These are phyloP conservation scores for Dorcoceras hygrometricum DNA, from an alignment of 257 asterid species.

Conservation along the genomic window DNA sequence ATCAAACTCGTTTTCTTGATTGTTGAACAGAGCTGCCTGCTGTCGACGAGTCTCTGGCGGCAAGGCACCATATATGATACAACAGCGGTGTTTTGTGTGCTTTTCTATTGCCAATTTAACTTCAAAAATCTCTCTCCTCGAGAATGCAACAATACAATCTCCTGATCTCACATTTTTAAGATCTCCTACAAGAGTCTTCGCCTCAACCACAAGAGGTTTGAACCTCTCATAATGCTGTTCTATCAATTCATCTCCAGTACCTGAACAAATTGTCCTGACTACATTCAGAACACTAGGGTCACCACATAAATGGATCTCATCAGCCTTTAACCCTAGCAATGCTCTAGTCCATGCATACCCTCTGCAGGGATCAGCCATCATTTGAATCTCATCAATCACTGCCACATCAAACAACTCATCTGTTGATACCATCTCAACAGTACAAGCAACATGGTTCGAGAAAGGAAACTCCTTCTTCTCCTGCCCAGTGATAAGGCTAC, in stretches of 20 bases:
- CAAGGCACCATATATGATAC: slow-evolving; percentile 90
- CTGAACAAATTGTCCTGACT: slow-evolving; percentile 62
- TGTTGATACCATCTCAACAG: slow-evolving; percentile 90
- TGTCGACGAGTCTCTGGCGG: slow-evolving; percentile 94
- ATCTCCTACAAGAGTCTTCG: slow-evolving; percentile 82
- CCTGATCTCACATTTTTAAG: slow-evolving; percentile 76
- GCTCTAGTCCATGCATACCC: slow-evolving; percentile 99
- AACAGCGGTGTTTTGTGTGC: slow-evolving; percentile 73
- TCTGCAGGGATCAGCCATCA: slow-evolving; percentile 83
- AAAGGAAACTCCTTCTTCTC: slow-evolving; percentile 84
- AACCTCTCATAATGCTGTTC: slow-evolving; percentile 73
- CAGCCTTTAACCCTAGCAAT: slow-evolving; percentile 83
- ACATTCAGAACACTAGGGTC: slow-evolving; percentile 87
- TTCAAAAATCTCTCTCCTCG: slow-evolving; percentile 90
- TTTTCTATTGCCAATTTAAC: slow-evolving; percentile 88
- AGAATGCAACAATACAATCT: slow-evolving; percentile 93
- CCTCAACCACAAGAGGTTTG: slow-evolving; percentile 91
- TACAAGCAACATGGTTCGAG: slow-evolving; percentile 90
- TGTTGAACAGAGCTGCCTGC: slow-evolving; percentile 83
- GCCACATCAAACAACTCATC: slow-evolving; percentile 87
- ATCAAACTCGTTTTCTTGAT: slow-evolving; percentile 63
- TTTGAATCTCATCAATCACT: slow-evolving; percentile 88
- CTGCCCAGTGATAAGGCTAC: slow-evolving; percentile 86
- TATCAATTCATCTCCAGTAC: slow-evolving; percentile 83
- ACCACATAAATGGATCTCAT: slow-evolving; percentile 94